Percentiles rank a stretch among this genome's conserved stretches.
These are phyloP conservation scores for Pyricularia sp. DNA, from an alignment of 2,329 filamentous ascomycete species.

Conservation along the genomic window DNA sequence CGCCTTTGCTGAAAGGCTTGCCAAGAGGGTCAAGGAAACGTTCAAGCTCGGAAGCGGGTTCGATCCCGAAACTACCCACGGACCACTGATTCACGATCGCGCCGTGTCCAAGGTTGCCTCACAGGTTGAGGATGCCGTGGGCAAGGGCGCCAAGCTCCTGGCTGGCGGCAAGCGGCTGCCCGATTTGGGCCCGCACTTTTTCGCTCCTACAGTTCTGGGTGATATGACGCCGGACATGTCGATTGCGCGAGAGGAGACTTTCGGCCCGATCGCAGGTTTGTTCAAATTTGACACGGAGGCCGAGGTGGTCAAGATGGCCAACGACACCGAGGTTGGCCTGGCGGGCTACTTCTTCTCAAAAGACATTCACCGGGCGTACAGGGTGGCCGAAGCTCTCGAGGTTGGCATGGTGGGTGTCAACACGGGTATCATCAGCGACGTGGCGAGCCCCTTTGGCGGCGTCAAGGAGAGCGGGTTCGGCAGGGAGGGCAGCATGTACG, in stretches of 20 bases:
- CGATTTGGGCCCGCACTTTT: constrained; percentile 77
- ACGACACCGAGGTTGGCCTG: constrained; percentile 73
- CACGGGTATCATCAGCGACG: constrained; percentile 57
- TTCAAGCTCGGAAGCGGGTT: constrained; percentile 75
- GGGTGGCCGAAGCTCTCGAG: constrained; percentile 62
- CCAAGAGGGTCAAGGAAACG: constrained; percentile 55
- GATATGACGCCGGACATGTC: constrained; percentile 82
- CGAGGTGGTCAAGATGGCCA: constrained; percentile 79
- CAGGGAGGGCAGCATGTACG: constrained; percentile 67
- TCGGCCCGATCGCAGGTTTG: constrained; percentile 84
- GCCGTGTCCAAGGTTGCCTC: constrained; percentile 70
- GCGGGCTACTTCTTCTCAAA: constrained; percentile 88
- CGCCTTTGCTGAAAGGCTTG: constrained; percentile 58
- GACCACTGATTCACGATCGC: constrained; percentile 76
- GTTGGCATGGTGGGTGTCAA: constrained; percentile 86
- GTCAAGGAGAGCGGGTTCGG: constrained; percentile 79
- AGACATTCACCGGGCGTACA: constrained; percentile 48
- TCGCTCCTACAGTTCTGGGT: constrained; percentile 78
- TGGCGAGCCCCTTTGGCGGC: constrained; percentile 60
- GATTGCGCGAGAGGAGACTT: constrained; percentile 82
- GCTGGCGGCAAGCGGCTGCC: constrained; percentile 66
- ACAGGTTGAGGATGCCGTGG: constrained; percentile 70
- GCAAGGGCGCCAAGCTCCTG: constrained; percentile 67
- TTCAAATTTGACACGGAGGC: constrained; percentile 85
- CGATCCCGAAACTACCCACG: constrained; percentile 62